These are phyloP conservation scores for Globomyces pollinis-pini DNA, from an alignment of 192 early-diverging fungal species.

Conservation along the genomic window DNA sequence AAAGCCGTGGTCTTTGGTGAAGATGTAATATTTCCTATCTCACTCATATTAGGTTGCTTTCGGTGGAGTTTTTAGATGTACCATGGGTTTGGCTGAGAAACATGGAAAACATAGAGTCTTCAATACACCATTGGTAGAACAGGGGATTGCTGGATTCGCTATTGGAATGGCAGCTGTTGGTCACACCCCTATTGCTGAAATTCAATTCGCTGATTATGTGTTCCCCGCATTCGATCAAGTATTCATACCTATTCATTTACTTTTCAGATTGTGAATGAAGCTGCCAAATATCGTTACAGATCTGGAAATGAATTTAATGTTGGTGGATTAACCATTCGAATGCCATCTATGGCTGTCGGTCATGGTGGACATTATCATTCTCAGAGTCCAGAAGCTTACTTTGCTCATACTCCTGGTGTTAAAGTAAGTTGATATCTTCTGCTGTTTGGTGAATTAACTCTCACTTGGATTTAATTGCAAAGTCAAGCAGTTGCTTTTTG, in stretches of 20 bases:
- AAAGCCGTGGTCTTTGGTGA: conserved; percentile 93
- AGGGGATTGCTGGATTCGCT: conserved; percentile 91
- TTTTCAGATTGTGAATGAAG: conserved; percentile 83
- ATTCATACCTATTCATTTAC: too few species aligned
- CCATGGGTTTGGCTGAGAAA: conserved; percentile 81
- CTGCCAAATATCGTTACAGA: conserved; percentile 93
- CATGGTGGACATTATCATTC: conserved; percentile 97
- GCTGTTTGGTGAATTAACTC: background rate
- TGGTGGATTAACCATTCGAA: conserved; percentile 82
- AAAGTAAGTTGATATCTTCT: conserved; percentile 58
- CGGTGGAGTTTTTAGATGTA: conserved; percentile 95
- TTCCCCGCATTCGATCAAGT: conserved; percentile 98
- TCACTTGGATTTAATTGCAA: background rate
- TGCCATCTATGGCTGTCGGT: conserved; percentile 89
- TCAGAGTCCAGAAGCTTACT: conserved; percentile 88
- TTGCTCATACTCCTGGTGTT: conserved; percentile 89
- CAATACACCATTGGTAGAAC: conserved; percentile 94
- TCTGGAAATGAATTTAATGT: conserved; percentile 86
- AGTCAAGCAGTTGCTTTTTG: too few species aligned
- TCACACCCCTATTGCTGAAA: conserved; percentile 94
- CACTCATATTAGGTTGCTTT: too few species aligned
- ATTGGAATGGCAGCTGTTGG: conserved; percentile 93
- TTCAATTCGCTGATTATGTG: conserved; percentile 98
- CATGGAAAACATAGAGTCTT: conserved; percentile 85
- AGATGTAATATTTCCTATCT: too few species aligned